A percentile compares a stretch with the other conserved stretches of the same genome.
These are phyloP conservation scores for Avena insularis DNA, from an alignment of 176 grass and related monocot genomes.

Conservation along the genomic window DNA sequence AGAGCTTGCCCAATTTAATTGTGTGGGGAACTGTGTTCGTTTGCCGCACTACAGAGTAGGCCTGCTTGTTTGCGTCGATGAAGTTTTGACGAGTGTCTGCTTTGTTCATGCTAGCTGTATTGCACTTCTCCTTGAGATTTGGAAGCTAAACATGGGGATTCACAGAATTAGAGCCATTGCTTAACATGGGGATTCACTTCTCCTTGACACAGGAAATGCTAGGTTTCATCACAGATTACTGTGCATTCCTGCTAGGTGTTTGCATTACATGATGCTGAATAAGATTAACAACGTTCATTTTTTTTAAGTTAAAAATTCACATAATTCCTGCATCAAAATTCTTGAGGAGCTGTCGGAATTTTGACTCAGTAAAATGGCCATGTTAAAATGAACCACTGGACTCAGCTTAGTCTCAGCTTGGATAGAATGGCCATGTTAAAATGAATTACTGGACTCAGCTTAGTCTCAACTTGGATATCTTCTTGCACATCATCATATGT, in stretches of 20 bases:
- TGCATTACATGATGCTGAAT: constrained; percentile 5
- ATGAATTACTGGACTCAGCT: background rate
- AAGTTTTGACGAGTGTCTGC: background rate
- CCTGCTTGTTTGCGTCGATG: background rate
- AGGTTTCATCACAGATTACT: background rate
- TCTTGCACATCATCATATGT: constrained; percentile 23
- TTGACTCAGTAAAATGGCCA: background rate
- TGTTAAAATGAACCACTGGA: background rate
- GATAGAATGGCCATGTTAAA: constrained; percentile 9
- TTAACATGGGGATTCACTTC: no score
- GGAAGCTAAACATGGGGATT: background rate
- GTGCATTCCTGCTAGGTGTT: background rate
- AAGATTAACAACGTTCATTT: constrained; percentile 10
- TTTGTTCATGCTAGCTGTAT: background rate
- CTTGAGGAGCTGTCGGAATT: background rate
- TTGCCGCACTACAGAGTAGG: background rate
- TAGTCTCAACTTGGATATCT: background rate
- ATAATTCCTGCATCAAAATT: background rate
- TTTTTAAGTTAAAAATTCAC: constrained; percentile 22
- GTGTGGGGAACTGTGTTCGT: background rate
- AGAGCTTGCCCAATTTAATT: background rate
- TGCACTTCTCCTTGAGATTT: background rate
- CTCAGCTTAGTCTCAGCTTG: background rate
- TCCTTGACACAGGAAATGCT: background rate
- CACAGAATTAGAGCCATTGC: background rate